phyloP scores from a whole-genome alignment of 495 filamentous ascomycete species.

The Apiosordaria backusii region DNA sequence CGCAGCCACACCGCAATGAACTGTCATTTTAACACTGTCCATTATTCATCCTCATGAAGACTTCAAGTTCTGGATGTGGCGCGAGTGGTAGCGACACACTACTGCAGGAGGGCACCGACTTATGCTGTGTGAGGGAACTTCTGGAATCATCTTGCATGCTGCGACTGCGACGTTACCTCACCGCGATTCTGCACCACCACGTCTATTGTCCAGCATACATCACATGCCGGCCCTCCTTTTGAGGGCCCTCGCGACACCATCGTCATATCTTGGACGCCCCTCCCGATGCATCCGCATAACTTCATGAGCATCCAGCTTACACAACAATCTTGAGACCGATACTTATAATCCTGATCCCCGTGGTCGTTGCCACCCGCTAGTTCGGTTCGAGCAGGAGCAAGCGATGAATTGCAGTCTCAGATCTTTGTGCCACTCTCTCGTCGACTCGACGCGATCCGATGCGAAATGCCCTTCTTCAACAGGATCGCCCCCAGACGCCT shows the following conservation, averaged over 20 bases:
- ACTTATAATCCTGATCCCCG: not conserved
- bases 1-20: not conserved
- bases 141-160: not conserved
- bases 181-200: not conserved
- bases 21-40: not conserved
- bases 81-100: no score
- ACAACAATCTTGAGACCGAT: not conserved
- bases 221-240: no score
- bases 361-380: not conserved
- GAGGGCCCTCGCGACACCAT: no score
- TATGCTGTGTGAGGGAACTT: not conserved
- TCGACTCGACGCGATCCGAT: not conserved
- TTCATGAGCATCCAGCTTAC: not conserved
- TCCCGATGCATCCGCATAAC: not conserved
- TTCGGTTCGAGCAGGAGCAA: not conserved
- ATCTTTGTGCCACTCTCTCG: not conserved
- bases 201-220: no score
- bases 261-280: not conserved
- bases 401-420: not conserved
- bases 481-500: slow-evolving; percentile 2
- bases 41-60: not conserved
- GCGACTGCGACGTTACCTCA: not conserved
- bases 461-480: not conserved
- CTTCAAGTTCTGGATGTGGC: not conserved
- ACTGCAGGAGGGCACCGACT: not conserved